A percentile compares a stretch with the other conserved stretches of the same genome.
These are phyloP conservation scores for Fraxinus sp. DNA, from an alignment of 305 asterid genomes.

Conservation along the genomic window DNA sequence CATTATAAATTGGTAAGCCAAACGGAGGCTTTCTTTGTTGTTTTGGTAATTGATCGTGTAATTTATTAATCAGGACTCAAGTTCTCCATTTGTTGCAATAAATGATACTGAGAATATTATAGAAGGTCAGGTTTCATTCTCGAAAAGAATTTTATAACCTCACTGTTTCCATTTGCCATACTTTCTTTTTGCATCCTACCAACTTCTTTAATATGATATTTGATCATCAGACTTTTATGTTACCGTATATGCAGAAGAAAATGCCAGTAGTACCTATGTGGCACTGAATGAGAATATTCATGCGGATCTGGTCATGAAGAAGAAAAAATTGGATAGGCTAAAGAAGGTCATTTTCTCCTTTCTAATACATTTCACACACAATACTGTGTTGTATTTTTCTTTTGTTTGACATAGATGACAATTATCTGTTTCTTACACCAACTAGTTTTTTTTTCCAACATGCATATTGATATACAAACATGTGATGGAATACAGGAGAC, in stretches of 20 bases:
- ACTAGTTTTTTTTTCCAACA: neutral
- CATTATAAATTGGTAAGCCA: neutral
- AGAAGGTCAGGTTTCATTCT: conserved; percentile 45
- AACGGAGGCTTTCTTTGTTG: neutral
- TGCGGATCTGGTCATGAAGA: conserved; percentile 52
- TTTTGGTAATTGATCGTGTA: conserved; percentile 30
- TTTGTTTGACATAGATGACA: neutral
- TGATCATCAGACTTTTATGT: conserved; percentile 18
- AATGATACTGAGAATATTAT: conserved; percentile 34
- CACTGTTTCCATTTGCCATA: neutral
- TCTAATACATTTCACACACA: neutral
- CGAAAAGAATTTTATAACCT: neutral
- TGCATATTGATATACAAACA: neutral
- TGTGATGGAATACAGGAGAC: neutral
- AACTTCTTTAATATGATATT: conserved; percentile 14
- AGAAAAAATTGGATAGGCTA: conserved; percentile 67
- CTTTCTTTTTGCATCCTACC: neutral
- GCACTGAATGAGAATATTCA: conserved; percentile 53
- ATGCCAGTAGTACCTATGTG: conserved; percentile 41
- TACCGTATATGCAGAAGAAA: conserved; percentile 48
- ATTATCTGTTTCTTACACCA: neutral
- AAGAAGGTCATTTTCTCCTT: conserved; percentile 55
- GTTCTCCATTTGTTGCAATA: conserved; percentile 37
- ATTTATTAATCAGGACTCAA: conserved; percentile 52
- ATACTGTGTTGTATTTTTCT: neutral